Evolutionary conservation across 495 filamentous ascomycete genomes (phyloP), one percentile per base, ranked within the genome.

Genomic region (Aspergillus leporis): DNA sequence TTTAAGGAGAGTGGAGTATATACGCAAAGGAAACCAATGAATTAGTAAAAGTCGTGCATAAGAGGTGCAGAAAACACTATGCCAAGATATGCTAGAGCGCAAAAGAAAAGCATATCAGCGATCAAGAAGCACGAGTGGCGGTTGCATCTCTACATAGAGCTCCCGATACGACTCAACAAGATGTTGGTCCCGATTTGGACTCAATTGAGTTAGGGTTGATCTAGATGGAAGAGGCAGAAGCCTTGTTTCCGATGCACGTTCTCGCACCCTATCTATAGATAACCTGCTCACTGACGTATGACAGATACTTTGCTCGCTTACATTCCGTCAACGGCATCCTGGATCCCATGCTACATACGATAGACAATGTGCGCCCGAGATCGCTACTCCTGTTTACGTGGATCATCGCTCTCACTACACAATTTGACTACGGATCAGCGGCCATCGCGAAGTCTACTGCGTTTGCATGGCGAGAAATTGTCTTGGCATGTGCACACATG

Each of bases 301-400:
- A 56, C n/a, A 87, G 84, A 55, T 87, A 87, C 60, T 84, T 83
- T 59, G 73, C 79, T 12, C 85, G 84, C 31, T 79, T 89, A 25
- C 80, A 85, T 7, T 84, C 87, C 57, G 85, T 85, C 0, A 79
- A 85, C 36, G 87, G 86, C 77, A 85, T 85, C 2, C 77, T 88
- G 3, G 85, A 87, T 55, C 84, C 84, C 1, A 61, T 77, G 5
- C 68, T 87, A 8, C 85, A 89, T 55, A 88, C 82, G 0, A 76
- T 81, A 5, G 68, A 79, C 5, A 88, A 84, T 53, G 84, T 86
- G 5, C 81, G 84, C 28, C 78, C 73, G 21, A 80, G 80, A 45
- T 89, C 86, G 0, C 78, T 82, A 6, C 84, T 87, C 47, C 67
- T 89, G 4, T 86, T 87, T 57, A 88, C 86, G 5, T 87, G 85